Percentiles rank a stretch among this genome's conserved stretches.
phyloP scores from a whole-genome alignment of 768 basidiomycete genomes.

The Lentinus tigrinus region DNA sequence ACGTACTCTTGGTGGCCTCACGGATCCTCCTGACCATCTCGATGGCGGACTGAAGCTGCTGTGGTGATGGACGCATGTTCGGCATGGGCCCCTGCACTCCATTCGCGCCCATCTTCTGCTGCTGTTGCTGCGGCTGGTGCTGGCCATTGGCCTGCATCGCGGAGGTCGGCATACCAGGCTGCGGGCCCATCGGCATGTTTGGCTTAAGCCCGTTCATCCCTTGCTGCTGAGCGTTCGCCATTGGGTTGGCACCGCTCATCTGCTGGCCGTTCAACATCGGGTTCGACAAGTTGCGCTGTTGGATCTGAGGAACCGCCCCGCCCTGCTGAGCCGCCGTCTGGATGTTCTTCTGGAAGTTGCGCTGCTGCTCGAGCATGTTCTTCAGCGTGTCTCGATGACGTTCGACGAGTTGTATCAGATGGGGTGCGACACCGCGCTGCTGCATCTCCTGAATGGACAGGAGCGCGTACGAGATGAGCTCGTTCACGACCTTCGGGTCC shows the following conservation, averaged over 20 bases:
- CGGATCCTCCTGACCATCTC: constrained; percentile 2
- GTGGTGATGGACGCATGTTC: not conserved
- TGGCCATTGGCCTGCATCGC: constrained; percentile 2
- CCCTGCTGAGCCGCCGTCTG: constrained; percentile 2
- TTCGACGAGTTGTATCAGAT: constrained; percentile 58
- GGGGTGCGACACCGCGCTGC: constrained; percentile 45
- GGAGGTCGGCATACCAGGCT: not conserved
- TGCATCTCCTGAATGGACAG: constrained; percentile 51
- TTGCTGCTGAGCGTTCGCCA: not conserved
- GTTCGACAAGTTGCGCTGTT: constrained; percentile 6
- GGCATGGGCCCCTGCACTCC: not conserved
- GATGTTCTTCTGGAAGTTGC: constrained; percentile 3
- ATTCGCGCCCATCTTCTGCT: constrained; percentile 2
- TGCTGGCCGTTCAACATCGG: not conserved
- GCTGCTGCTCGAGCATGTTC: constrained; percentile 17
- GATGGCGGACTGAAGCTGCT: constrained; percentile 6
- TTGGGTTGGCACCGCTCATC: not conserved
- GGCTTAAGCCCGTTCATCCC: constrained; percentile 1
- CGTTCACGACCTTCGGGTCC: constrained; percentile 39
- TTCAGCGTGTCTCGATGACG: constrained; percentile 39
- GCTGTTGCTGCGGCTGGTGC: constrained; percentile 10
- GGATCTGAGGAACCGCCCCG: not conserved
- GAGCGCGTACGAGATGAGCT: constrained; percentile 49
- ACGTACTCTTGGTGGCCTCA: constrained; percentile 10
- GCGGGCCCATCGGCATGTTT: not conserved